These are phyloP conservation scores for Trichoderma orchidacearum DNA, from an alignment of 495 filamentous ascomycete species.

Conservation along the genomic window DNA sequence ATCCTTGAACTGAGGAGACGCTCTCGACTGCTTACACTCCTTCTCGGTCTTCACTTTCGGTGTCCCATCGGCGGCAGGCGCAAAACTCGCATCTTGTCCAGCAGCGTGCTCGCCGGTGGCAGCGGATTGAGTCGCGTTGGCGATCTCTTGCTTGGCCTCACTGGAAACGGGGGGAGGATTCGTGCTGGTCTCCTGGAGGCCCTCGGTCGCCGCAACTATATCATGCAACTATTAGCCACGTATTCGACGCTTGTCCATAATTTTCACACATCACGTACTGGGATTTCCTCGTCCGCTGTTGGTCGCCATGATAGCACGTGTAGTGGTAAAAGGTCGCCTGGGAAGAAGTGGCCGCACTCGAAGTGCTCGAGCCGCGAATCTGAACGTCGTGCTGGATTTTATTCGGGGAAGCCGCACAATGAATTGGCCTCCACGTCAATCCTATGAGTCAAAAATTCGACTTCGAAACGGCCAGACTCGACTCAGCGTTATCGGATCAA, in stretches of 20 bases:
- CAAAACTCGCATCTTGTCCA: slow-evolving; percentile 29
- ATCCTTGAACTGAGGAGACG: background rate
- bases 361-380: slow-evolving; percentile 2
- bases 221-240: background rate
- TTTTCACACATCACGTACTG: slow-evolving; percentile 21
- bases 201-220: slow-evolving; percentile 40
- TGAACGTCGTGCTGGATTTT: slow-evolving; percentile 2
- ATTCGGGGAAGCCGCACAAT: background rate
- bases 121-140: slow-evolving; percentile 21
- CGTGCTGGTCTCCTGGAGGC: slow-evolving; percentile 27
- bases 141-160: slow-evolving; percentile 32
- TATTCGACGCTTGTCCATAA: background rate
- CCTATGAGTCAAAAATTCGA: background rate
- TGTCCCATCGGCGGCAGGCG: slow-evolving; percentile 12
- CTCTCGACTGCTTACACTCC: slow-evolving; percentile 17
- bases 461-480: background rate
- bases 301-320: slow-evolving; percentile 39
- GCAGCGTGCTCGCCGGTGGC: slow-evolving; percentile 22
- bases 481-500: background rate
- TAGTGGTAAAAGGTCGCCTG: background rate
- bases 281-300: slow-evolving; percentile 42
- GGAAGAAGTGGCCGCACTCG: slow-evolving; percentile 1
- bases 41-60: slow-evolving; percentile 47
- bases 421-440: slow-evolving; percentile 1
- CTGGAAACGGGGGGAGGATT: slow-evolving; percentile 31